Conservation (phyloP, 2,329 filamentous ascomycete species). For the Metarhizium guizhouense region DNA sequence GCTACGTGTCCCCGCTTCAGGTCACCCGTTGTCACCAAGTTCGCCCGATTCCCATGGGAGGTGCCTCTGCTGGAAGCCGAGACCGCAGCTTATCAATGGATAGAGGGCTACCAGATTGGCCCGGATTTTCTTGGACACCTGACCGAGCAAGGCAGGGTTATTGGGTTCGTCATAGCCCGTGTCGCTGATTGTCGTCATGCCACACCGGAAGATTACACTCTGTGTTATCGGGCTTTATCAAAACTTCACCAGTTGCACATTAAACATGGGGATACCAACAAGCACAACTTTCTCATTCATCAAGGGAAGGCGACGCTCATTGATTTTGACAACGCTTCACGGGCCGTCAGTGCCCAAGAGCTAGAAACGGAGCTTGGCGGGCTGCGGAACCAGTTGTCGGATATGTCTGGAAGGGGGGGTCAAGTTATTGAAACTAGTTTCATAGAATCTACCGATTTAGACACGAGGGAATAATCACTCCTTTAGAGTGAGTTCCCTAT, state of each 20-base stretch:
- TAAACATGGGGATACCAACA: slow-evolving; percentile 28
- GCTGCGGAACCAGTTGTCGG: background rate
- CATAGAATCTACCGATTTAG: too few relatives aligned
- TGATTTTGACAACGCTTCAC: slow-evolving; percentile 19
- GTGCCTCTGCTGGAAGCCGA: slow-evolving; percentile 22
- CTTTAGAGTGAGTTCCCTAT: too few relatives aligned
- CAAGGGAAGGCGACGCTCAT: slow-evolving; percentile 18
- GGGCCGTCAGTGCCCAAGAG: background rate
- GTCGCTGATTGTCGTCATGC: slow-evolving; percentile 17
- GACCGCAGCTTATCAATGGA: slow-evolving; percentile 18
- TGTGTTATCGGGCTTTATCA: slow-evolving; percentile 18
- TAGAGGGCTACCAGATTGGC: slow-evolving; percentile 19
- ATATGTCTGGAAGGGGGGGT: background rate
- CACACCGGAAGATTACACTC: slow-evolving; percentile 15
- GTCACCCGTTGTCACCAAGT: slow-evolving; percentile 17
- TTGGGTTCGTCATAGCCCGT: slow-evolving; percentile 26
- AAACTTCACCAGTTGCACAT: slow-evolving; percentile 19
- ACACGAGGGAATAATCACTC: too few relatives aligned
- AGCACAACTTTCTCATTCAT: slow-evolving; percentile 27
- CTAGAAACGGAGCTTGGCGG: background rate
- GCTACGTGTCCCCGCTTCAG: too few relatives aligned
- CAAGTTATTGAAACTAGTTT: too few relatives aligned
- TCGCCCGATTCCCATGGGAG: slow-evolving; percentile 24
- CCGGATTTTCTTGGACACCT: slow-evolving; percentile 18
- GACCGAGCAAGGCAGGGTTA: slow-evolving; percentile 23